A percentile compares a stretch with the other conserved stretches of the same genome.
phyloP scores from a whole-genome alignment of 352 stramenopile genomes.

The Globisporangium echinulatum region DNA sequence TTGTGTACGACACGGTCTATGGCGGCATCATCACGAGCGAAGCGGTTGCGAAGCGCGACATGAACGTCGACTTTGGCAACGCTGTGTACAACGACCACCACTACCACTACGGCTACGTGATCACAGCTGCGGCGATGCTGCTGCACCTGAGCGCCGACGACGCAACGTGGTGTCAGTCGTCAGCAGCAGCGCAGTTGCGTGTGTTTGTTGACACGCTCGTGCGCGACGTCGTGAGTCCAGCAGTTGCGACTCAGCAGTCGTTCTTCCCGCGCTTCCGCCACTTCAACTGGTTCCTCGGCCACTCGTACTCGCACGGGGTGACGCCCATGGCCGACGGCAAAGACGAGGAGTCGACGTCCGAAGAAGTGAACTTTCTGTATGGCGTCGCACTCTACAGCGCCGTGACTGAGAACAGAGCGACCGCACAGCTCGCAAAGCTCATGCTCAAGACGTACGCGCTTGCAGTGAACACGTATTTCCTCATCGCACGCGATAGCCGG shows the following conservation, averaged over 20 bases:
- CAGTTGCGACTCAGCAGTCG: constrained; percentile 10
- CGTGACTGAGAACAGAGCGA: constrained; percentile 35
- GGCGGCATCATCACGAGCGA: constrained; percentile 60
- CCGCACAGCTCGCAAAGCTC: constrained; percentile 34
- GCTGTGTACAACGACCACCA: constrained; percentile 72
- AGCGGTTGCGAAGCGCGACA: constrained; percentile 42
- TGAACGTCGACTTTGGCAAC: constrained; percentile 73
- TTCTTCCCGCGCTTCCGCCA: constrained; percentile 57
- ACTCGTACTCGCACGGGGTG: constrained; percentile 66
- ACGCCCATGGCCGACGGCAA: constrained; percentile 68
- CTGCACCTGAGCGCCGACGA: constrained; percentile 31
- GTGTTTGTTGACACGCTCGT: constrained; percentile 45
- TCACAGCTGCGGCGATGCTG: constrained; percentile 43
- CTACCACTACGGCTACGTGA: constrained; percentile 69
- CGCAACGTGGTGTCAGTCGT: constrained; percentile 27
- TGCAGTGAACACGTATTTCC: constrained; percentile 66
- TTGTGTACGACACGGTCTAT: constrained; percentile 69
- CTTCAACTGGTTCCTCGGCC: constrained; percentile 63
- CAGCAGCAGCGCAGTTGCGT: constrained; percentile 28
- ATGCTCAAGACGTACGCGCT: constrained; percentile 54
- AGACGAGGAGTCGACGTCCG: constrained; percentile 62
- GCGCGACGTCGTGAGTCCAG: constrained; percentile 39
- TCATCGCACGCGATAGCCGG: constrained; percentile 36
- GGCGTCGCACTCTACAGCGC: constrained; percentile 42
- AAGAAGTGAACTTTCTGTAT: constrained; percentile 70